phyloP scores from a whole-genome alignment of 2,329 filamentous ascomycete species.

The Trichoderma afroharzianum region DNA sequence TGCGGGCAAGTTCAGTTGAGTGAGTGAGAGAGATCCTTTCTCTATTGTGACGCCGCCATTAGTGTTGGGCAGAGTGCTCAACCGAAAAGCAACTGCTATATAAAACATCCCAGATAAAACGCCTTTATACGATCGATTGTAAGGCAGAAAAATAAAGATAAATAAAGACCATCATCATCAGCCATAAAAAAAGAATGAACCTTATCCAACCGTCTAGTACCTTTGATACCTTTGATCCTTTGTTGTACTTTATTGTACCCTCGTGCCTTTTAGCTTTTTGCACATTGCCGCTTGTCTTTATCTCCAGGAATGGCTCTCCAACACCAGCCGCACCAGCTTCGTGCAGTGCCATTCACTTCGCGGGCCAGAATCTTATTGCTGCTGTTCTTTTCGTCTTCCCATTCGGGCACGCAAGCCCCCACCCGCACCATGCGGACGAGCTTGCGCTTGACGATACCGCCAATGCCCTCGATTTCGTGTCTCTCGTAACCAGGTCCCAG shows the following conservation, averaged over 20 bases:
- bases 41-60: background rate
- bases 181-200: background rate
- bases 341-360: constrained; percentile 63
- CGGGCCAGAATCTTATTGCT: constrained; percentile 59
- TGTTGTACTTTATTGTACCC: background rate
- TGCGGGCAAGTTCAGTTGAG: background rate
- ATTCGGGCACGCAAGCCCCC: constrained; percentile 81
- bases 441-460: constrained; percentile 83
- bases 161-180: background rate
- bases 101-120: background rate
- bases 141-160: background rate
- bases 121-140: background rate
- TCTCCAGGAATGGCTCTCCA: constrained; percentile 65
- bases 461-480: constrained; percentile 89
- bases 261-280: constrained; percentile 9
- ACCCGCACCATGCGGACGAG: constrained; percentile 77
- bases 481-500: constrained; percentile 71
- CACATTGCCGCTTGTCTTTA: constrained; percentile 36
- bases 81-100: background rate
- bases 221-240: background rate
- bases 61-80: background rate
- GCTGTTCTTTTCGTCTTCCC: constrained; percentile 67
- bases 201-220: constrained; percentile 3
- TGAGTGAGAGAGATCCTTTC: background rate
- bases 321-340: constrained; percentile 95